Conservation (phyloP, 2,329 filamentous ascomycete species). For the Fusarium floridanum region DNA sequence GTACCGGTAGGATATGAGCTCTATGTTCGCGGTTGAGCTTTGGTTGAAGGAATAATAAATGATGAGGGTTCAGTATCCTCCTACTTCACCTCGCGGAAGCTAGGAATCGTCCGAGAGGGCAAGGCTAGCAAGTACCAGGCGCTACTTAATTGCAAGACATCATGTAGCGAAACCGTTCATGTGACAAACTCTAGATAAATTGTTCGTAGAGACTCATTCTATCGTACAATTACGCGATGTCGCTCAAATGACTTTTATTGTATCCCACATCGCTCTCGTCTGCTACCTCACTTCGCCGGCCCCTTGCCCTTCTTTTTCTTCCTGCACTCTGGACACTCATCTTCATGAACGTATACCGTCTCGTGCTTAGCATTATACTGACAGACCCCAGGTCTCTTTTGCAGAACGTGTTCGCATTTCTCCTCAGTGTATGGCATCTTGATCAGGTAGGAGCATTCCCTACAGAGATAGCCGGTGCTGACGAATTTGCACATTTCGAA, state of each 20-base stretch:
- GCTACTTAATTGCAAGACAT: rapidly evolving
- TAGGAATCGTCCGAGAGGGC: neutral
- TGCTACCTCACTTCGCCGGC: neutral
- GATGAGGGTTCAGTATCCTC: no score
- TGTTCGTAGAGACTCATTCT: neutral
- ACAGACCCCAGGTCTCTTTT: neutral
- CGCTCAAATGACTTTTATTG: neutral
- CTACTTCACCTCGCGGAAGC: neutral
- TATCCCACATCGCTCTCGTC: neutral
- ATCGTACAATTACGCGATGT: neutral
- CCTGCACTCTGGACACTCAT: constrained; percentile 21
- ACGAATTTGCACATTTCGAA: constrained; percentile 14
- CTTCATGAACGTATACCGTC: constrained; percentile 20
- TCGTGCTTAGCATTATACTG: neutral
- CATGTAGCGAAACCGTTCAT: rapidly evolving
- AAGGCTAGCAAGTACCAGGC: neutral
- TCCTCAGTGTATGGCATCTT: constrained; percentile 15
- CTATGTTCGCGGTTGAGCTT: no score
- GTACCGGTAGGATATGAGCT: no score
- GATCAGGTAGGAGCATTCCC: constrained; percentile 17
- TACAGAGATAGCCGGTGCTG: constrained; percentile 20
- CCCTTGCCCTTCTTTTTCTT: neutral
- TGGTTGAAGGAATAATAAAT: neutral
- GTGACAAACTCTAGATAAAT: neutral
- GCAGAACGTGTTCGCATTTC: constrained; percentile 7